Conservation (phyloP, 208 protist genomes). For the Porcisia hertigi region DNA sequence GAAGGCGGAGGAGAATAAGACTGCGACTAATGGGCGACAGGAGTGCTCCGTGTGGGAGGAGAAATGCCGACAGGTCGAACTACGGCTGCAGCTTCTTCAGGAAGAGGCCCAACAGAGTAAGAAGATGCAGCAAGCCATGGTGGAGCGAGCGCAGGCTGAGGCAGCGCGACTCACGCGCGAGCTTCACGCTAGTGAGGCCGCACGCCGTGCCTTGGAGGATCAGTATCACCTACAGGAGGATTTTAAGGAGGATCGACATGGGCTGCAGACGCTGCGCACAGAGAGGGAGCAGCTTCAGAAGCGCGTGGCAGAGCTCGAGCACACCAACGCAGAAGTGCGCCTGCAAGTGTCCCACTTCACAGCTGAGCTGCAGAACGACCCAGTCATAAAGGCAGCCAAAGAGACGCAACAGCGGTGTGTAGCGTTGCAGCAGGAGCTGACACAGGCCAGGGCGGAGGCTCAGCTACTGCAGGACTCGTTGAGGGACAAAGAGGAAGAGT, state of each 20-base stretch:
- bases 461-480: conserved; percentile 54
- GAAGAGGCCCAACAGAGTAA: conserved; percentile 38
- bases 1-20: conserved; percentile 49
- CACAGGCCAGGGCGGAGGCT: conserved; percentile 36
- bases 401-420: conserved; percentile 67
- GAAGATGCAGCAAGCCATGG: conserved; percentile 21
- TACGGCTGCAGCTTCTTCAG: conserved; percentile 37
- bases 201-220: conserved; percentile 72
- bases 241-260: conserved; percentile 33
- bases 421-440: conserved; percentile 71
- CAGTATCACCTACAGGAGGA: conserved; percentile 67
- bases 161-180: conserved; percentile 66
- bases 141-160: conserved; percentile 69
- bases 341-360: conserved; percentile 85
- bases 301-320: conserved; percentile 76
- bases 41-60: conserved; percentile 43
- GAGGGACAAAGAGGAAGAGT: conserved; percentile 71
- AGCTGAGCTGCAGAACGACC: conserved; percentile 88
- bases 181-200: conserved; percentile 88
- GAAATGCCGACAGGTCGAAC: conserved; percentile 31
- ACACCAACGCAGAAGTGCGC: conserved; percentile 76
- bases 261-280: conserved; percentile 49
- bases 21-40: conserved; percentile 35
- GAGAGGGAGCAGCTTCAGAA: conserved; percentile 75
- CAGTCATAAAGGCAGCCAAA: conserved; percentile 67